Evolutionary conservation across 768 basidiomycete genomes (phyloP), one percentile per base, ranked within the genome.

Genomic region (Mycena venus): DNA sequence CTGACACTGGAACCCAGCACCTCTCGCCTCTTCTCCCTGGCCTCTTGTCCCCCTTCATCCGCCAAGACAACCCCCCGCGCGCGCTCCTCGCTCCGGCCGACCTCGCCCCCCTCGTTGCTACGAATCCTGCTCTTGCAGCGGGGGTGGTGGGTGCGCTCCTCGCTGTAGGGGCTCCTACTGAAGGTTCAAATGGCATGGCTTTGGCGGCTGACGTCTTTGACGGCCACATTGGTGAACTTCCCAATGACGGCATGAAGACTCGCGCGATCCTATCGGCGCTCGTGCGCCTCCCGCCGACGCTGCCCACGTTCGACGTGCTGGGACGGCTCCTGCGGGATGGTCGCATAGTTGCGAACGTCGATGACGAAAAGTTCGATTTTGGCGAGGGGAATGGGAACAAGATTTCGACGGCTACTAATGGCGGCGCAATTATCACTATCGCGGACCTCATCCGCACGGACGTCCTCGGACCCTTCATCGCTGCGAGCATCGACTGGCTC

Each of bases 261-360:
- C 7, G 63, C 1, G 68, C 73, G 15, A 38, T 62, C 25, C 47
- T 75, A 9, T 25, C 27, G 4, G 72, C 91, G 27, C 84, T 95
- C 15, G 86, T 87, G 11, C 89, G 83, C 77, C 88, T 96, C 58
- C 93, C 95, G 5, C 94, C 94, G 0, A 92, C 91, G 0, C 84
- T 95, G 34, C 86, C 92, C 29, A 90, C 93, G 4, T 94, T 95
- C 77, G 94, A 95, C 79, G 85, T 96, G 40, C 83, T 94, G 36
- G 94, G 91, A 14, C 89, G 91, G 14, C 85, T 96, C 12, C 84
- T 95, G 23, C 89, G 90, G 70, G 93, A 95, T 11, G 42, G 11
- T n/a, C 44, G 62, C 19, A n/a, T 19, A 4, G 62, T 47, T 3
- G 62, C 12, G 17, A 11, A 21, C 4, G 31, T 34, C 17, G 38